phyloP scores from a whole-genome alignment of 805 yeast genomes.

The Barnettozyma californica region DNA sequence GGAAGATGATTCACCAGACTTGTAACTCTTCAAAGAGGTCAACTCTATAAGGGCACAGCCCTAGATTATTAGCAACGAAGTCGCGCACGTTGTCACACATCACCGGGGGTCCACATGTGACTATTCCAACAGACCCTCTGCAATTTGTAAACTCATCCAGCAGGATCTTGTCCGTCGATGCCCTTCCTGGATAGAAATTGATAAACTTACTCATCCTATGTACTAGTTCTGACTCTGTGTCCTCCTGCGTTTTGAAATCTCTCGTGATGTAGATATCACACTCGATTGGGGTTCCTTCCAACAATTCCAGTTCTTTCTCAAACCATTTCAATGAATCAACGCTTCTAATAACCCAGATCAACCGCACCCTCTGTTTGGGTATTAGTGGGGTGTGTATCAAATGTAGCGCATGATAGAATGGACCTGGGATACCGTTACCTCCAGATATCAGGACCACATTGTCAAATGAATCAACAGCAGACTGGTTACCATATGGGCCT shows the following conservation, averaged over 20 bases:
- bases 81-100: conserved; percentile 56
- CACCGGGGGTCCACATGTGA: conserved; percentile 61
- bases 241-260: conserved; percentile 16
- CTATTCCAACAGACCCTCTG: conserved; percentile 42
- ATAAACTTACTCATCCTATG: conserved; percentile 18
- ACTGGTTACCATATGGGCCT: conserved; percentile 55
- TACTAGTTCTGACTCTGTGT: conserved; percentile 1
- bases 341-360: conserved; percentile 63
- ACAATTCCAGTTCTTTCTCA: conserved; percentile 17
- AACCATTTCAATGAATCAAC: conserved; percentile 48
- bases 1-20: conserved; percentile 47
- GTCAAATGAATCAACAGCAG: conserved; percentile 34
- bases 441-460: conserved; percentile 41
- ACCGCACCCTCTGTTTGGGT: conserved; percentile 33
- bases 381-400: conserved; percentile 20
- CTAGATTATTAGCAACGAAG: conserved; percentile 37
- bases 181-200: conserved; percentile 40
- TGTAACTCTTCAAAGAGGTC: conserved; percentile 76
- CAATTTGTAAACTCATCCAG: conserved; percentile 33
- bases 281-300: conserved; percentile 33
- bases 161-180: conserved; percentile 38
- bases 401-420: conserved; percentile 36
- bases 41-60: conserved; percentile 41
- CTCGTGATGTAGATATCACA: conserved; percentile 39
- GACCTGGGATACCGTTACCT: conserved; percentile 51